phyloP scores from a whole-genome alignment of 2,329 filamentous ascomycete species.

The Pseudocercospora pini-densiflorae region DNA sequence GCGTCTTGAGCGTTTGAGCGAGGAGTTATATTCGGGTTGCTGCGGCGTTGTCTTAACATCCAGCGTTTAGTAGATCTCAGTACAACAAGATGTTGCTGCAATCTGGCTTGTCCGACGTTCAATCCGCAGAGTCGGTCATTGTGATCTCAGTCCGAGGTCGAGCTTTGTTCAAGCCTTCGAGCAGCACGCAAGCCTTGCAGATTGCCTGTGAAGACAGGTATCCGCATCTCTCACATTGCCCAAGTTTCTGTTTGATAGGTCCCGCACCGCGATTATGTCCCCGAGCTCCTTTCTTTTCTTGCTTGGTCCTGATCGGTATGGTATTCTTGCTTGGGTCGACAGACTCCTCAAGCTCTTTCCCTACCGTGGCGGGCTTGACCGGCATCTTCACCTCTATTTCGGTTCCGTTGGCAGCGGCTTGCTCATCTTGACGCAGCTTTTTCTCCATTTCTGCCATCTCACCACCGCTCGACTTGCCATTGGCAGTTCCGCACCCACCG shows the following conservation, averaged over 20 bases:
- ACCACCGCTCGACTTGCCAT: conserved; percentile 68
- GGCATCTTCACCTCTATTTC: conserved; percentile 67
- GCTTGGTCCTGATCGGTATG: conserved; percentile 39
- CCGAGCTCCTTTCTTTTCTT: conserved; percentile 35
- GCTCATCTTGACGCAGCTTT: conserved; percentile 68
- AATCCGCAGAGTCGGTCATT: conserved; percentile 28
- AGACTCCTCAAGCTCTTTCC: conserved; percentile 15
- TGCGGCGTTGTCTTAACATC: background rate
- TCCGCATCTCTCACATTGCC: conserved; percentile 83
- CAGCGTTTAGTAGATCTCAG: background rate
- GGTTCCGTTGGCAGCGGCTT: conserved; percentile 54
- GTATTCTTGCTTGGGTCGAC: conserved; percentile 8
- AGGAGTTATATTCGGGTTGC: background rate
- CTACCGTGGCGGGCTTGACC: conserved; percentile 16
- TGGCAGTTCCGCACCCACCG: conserved; percentile 76
- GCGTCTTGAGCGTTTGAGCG: conserved; percentile 4
- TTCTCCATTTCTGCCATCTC: conserved; percentile 86
- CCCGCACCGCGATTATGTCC: conserved; percentile 22
- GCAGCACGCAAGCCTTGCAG: conserved; percentile 89
- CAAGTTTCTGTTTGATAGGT: conserved; percentile 70
- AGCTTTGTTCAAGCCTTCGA: conserved; percentile 87
- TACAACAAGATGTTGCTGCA: background rate
- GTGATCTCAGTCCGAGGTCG: conserved; percentile 49
- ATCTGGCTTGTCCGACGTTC: background rate
- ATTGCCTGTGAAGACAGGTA: conserved; percentile 94